These are phyloP conservation scores for Eimeria acervulina DNA, from an alignment of 169 alveolate genomes.

Conservation along the genomic window DNA sequence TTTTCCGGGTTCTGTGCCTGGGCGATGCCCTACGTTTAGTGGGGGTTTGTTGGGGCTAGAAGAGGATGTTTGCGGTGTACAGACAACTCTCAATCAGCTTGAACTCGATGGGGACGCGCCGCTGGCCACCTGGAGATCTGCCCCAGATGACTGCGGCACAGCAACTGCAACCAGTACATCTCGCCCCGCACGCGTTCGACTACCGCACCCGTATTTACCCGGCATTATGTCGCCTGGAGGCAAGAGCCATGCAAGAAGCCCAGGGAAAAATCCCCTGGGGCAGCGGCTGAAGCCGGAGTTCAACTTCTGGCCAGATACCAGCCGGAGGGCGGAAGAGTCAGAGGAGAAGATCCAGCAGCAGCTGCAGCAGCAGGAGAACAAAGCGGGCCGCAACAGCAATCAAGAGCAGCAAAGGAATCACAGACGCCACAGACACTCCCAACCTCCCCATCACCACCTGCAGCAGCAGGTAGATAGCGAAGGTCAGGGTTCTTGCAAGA, in stretches of 20 bases:
- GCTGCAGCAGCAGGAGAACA: constrained; percentile 30
- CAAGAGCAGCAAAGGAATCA: constrained; percentile 14
- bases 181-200: constrained; percentile 53
- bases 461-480: constrained; percentile 16
- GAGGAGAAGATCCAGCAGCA: neutral
- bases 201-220: constrained; percentile 10
- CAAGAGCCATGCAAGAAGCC: neutral
- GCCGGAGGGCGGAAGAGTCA: neutral
- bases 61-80: constrained; percentile 77
- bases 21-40: constrained; percentile 80
- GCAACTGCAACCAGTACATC: neutral
- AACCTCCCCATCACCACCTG: neutral
- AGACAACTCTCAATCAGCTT: constrained; percentile 69
- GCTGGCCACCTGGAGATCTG: constrained; percentile 78
- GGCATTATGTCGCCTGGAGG: constrained; percentile 37
- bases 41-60: constrained; percentile 80
- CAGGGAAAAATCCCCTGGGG: constrained; percentile 76
- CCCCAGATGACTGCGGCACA: constrained; percentile 8
- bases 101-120: constrained; percentile 80
- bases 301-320: constrained; percentile 78
- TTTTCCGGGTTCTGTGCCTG: constrained; percentile 51
- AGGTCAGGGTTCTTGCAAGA: neutral
- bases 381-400: neutral
- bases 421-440: neutral
- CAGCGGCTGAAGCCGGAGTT: constrained; percentile 58